Conservation (phyloP, 495 filamentous ascomycete genomes). For the Penicillium alfredii region DNA sequence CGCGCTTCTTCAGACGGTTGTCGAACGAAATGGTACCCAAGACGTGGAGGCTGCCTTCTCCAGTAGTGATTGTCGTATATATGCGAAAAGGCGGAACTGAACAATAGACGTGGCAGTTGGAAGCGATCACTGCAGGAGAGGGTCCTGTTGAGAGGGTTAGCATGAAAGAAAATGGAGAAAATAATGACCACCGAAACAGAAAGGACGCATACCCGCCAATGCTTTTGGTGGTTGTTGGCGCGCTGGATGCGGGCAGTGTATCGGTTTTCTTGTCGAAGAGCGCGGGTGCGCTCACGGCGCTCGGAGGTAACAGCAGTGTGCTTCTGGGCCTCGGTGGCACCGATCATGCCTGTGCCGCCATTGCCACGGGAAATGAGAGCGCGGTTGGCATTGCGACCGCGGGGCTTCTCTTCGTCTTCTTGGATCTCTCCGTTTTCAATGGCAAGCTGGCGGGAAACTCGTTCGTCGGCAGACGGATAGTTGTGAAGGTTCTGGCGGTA, state of each 20-base stretch:
- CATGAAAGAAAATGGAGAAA: background rate
- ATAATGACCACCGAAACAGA: no score
- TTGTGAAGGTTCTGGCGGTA: conserved; percentile 89
- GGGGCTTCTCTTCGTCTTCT: conserved; percentile 32
- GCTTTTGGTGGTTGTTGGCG: conserved; percentile 65
- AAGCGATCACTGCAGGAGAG: conserved; percentile 39
- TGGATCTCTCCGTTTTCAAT: conserved; percentile 47
- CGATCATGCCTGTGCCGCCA: conserved; percentile 69
- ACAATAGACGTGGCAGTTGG: background rate
- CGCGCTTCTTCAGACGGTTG: no score
- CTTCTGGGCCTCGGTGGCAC: conserved; percentile 65
- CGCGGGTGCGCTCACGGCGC: conserved; percentile 59
- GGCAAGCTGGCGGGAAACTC: conserved; percentile 37
- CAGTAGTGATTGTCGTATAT: background rate
- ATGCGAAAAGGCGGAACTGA: background rate
- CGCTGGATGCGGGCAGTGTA: conserved; percentile 59
- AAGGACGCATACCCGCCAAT: conserved; percentile 69
- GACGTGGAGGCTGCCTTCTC: background rate
- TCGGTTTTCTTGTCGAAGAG: conserved; percentile 51
- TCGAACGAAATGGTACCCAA: background rate
- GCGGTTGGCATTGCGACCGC: conserved; percentile 46
- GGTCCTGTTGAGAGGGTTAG: conserved; percentile 32
- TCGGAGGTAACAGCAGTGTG: conserved; percentile 55
- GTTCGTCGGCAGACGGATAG: conserved; percentile 65
- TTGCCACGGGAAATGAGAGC: conserved; percentile 61